These are phyloP conservation scores for Phytophthora pisi DNA, from an alignment of 352 stramenopile species.

Conservation along the genomic window DNA sequence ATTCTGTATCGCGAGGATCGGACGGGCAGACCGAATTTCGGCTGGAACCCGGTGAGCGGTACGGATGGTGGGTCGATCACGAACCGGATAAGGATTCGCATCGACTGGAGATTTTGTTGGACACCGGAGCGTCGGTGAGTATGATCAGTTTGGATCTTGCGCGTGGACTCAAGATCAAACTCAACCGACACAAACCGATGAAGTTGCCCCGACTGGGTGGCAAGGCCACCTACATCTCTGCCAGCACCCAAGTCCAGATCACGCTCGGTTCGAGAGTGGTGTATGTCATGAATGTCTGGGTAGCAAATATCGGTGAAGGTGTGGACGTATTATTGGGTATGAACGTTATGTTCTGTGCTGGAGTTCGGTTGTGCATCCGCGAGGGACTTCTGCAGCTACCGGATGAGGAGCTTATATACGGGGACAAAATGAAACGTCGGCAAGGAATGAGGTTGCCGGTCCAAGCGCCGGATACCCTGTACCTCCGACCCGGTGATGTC, in stretches of 20 bases:
- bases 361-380: background rate
- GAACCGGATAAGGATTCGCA: background rate
- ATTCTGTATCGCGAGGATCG: background rate
- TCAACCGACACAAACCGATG: background rate
- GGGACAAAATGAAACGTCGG: background rate
- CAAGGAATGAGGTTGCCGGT: background rate
- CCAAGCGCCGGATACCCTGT: background rate
- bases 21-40: background rate
- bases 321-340: background rate
- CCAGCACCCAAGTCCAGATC: slow-evolving; percentile 2
- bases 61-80: background rate
- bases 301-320: background rate
- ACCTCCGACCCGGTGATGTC: background rate
- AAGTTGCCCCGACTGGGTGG: slow-evolving; percentile 4
- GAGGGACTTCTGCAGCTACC: background rate
- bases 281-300: background rate
- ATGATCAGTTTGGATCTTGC: slow-evolving; percentile 9
- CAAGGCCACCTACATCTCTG: slow-evolving; percentile 1
- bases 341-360: background rate
- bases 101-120: slow-evolving; percentile 3
- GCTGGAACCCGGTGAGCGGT: background rate
- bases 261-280: background rate
- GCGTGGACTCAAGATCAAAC: slow-evolving; percentile 8
- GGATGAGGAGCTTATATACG: background rate
- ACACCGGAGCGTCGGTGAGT: slow-evolving; percentile 2